Evolutionary conservation across 108 stramenopile genomes (phyloP).

Genomic region (Cyclotella baltica): DNA sequence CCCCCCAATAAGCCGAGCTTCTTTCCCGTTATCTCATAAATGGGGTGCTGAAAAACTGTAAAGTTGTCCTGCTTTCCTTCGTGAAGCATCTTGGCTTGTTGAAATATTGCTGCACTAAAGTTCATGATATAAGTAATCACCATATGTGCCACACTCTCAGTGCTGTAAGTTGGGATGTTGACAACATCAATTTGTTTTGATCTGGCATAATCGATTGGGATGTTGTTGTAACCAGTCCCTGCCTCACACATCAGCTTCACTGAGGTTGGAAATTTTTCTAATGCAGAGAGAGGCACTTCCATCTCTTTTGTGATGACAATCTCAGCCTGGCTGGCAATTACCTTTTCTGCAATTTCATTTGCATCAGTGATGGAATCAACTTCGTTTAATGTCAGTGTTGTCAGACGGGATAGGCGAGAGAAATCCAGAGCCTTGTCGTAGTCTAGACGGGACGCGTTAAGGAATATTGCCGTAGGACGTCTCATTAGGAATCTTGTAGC

Average conservation of each 20-base stretch:
- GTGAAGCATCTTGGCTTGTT: constrained; percentile 74
- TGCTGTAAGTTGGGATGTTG: constrained; percentile 87
- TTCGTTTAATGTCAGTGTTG: constrained; percentile 59
- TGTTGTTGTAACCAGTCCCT: constrained; percentile 92
- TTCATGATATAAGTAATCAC: constrained; percentile 90
- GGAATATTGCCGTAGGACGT: constrained; percentile 67
- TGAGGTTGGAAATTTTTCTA: constrained; percentile 64
- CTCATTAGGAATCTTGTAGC: constrained; percentile 34
- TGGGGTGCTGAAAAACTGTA: constrained; percentile 75
- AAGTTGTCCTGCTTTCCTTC: constrained; percentile 73
- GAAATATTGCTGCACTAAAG: constrained; percentile 79
- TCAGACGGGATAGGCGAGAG: constrained; percentile 51
- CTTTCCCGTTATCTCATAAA: constrained; percentile 79
- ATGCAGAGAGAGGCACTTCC: constrained; percentile 55
- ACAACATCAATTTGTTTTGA: constrained; percentile 62
- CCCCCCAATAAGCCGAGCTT: constrained; percentile 92
- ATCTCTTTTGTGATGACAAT: constrained; percentile 92
- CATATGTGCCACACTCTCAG: constrained; percentile 90
- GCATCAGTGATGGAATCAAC: constrained; percentile 66
- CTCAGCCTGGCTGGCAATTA: constrained; percentile 65
- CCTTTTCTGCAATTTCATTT: constrained; percentile 68
- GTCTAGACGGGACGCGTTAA: constrained; percentile 77
- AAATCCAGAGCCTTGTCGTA: constrained; percentile 80
- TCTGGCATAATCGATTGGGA: constrained; percentile 63
- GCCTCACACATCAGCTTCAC: constrained; percentile 87